A percentile compares a stretch with the other conserved stretches of the same genome.
These are phyloP conservation scores for Trichoderma sp. DNA, from an alignment of 2,329 filamentous ascomycete species.

Conservation along the genomic window DNA sequence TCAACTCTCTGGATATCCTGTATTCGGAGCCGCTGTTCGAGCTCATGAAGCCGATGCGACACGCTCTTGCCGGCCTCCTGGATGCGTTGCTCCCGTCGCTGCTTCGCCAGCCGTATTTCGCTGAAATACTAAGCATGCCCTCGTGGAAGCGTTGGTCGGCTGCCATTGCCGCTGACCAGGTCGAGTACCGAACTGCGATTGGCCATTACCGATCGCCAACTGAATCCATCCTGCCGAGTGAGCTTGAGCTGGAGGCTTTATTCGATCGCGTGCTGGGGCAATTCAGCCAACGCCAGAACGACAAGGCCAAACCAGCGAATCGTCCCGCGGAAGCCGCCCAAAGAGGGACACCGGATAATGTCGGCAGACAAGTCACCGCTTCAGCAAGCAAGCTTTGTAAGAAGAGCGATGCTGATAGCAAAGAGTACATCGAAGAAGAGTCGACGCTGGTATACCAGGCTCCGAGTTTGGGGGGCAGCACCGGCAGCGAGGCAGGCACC, in stretches of 20 bases:
- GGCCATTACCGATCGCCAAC: slow-evolving; percentile 16
- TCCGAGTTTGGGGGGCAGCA: not conserved
- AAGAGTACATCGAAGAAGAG: not conserved
- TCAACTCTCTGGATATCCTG: slow-evolving; percentile 31
- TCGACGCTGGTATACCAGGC: not conserved
- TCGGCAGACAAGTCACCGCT: not conserved
- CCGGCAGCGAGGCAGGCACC: not conserved
- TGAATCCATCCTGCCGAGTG: slow-evolving; percentile 10
- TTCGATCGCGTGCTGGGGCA: slow-evolving; percentile 1
- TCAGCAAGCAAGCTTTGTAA: not conserved
- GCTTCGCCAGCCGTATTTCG: slow-evolving; percentile 26
- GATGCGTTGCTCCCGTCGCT: slow-evolving; percentile 28
- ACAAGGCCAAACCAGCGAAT: not conserved
- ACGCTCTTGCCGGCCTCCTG: slow-evolving; percentile 32
- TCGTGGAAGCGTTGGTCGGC: slow-evolving; percentile 28
- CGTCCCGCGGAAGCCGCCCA: too few species aligned
- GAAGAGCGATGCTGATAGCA: not conserved
- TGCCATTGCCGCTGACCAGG: slow-evolving; percentile 29
- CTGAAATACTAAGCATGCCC: slow-evolving; percentile 25
- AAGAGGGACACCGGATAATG: not conserved
- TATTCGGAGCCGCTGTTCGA: slow-evolving; percentile 24
- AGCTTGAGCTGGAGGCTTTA: slow-evolving; percentile 6
- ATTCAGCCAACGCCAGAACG: not conserved
- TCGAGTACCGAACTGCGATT: slow-evolving; percentile 26
- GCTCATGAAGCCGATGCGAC: slow-evolving; percentile 32